These are phyloP conservation scores for Musa itinerans DNA, from an alignment of 176 grass and related monocot genomes.

Conservation along the genomic window DNA sequence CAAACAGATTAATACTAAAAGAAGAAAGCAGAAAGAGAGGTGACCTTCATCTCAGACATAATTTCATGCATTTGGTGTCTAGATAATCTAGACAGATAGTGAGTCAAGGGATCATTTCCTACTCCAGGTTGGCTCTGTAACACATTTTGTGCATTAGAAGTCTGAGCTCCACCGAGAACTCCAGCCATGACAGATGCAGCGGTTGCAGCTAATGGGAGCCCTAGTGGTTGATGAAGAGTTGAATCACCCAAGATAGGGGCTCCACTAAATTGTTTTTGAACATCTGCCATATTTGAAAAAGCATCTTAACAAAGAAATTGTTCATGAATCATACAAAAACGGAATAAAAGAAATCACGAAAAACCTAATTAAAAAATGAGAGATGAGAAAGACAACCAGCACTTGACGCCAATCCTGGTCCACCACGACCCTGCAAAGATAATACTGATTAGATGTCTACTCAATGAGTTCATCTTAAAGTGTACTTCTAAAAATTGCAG, in stretches of 20 bases:
- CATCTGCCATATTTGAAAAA: conserved; percentile 27
- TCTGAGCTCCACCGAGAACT: conserved; percentile 68
- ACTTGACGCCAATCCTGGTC: conserved; percentile 78
- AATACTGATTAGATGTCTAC: background rate
- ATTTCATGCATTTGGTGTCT: conserved; percentile 68
- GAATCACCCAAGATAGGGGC: conserved; percentile 36
- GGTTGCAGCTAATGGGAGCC: conserved; percentile 57
- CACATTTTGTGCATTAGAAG: conserved; percentile 47
- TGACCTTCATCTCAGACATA: conserved; percentile 89
- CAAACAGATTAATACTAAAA: conserved; percentile 8
- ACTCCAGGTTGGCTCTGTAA: conserved; percentile 57
- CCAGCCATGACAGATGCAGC: conserved; percentile 66
- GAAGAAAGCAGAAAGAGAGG: conserved; percentile 4
- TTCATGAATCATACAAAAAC: background rate
- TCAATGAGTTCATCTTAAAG: background rate
- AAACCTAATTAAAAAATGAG: conserved; percentile 4
- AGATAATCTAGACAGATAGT: conserved; percentile 82
- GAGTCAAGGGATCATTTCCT: conserved; percentile 86
- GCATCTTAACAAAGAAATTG: background rate
- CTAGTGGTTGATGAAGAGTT: conserved; percentile 61
- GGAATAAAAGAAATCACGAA: background rate
- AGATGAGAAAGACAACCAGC: conserved; percentile 40
- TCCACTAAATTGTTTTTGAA: conserved; percentile 47
- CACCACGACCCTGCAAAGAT: conserved; percentile 88
- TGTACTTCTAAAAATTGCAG: background rate